Base-by-base conservation (phyloP, 2,329 filamentous ascomycete species). In the Microcyclospora tardicrescens region DNA sequence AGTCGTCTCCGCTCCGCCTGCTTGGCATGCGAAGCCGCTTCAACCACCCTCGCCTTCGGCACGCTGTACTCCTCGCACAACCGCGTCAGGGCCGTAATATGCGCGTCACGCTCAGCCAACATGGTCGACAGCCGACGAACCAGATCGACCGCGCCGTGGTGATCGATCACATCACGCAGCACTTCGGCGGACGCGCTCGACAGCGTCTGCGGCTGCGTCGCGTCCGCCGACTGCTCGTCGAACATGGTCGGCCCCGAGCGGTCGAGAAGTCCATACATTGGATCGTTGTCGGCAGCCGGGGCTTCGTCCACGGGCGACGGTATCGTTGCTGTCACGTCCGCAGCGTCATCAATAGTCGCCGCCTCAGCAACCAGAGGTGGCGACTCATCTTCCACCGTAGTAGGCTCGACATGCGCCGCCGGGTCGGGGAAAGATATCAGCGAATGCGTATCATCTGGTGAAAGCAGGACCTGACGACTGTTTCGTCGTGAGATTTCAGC, bases 371-470 rank as follows among this genome's bases (percentile, higher is more conserved):
- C n/a, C 19, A 24, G 19, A 24, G 19, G 19, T 24, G 19, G 19
- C 19, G 19, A 24, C 38, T 15, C 19, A n/a, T 34, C 10, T 16
- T 35, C 16, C 15, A 30, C 19, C 24, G 31, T 16, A 5, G 28
- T 12, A 2, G 11, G 29, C 15, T 31, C 28, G 16, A 30, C 35
- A 34, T n/a, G 44, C 30, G 43, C 42, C 16, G 49, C 40, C 34
- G 52, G 53, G 32, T 57, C 52, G 6, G 55, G 55, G 39, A 58
- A 58, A 14, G 43, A 51, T 11, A 54, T 58, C 16, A 57, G 42
- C 10, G 55, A 56, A 13, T 38, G 47, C 8, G 47, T 46, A 37
- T 54, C 49, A 31, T 54, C 50, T 12, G 34, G 15, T 4, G 11
- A 6, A 13, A 40, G 24, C 11, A 44, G 14, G 8, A 39, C 15